Base-by-base conservation (phyloP, 2,329 filamentous ascomycete genomes). In the Lasiodiplodia sp. region DNA sequence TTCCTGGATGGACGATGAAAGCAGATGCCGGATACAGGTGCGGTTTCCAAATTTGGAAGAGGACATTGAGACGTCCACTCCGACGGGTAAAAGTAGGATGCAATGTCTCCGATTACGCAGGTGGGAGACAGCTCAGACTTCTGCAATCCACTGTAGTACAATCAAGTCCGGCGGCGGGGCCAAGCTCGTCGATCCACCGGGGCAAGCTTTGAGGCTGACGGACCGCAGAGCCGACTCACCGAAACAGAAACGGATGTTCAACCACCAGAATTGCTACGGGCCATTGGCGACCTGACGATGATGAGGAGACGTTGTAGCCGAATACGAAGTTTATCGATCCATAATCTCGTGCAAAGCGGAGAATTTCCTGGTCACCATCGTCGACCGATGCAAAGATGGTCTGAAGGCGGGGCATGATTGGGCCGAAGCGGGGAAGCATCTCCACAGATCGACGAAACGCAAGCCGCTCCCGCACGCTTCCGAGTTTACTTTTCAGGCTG, bases 381-480 rank as follows among this genome's bases (percentile, higher is more conserved):
- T 64, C 25, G 40, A 65, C 25, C 12, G 62, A 40, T 53, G 31
- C 62, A 44, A 55, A 6, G 28, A 40, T 53, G 62, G 62, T 28
- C 40, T n/a, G 47, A 64, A 52, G 18, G 44, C 47, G 60, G 60
- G 23, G 60, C 18, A 64, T 64, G 60, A 52, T 64, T 64, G 44
- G 44, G 23, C 60, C 62, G 62, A 65, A 40, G 62, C 62, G 62
- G 62, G 49, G 62, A 65, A 65, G 51, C 44, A 53, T 38, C 62
- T 65, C 62, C 62, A 65, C 62, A 65, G 62, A 65, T 65, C 49
- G 62, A 65, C 62, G 23, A 23, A 40, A 47, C 16, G 16, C 31
- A 65, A 64, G 62, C 47, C 62, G 28, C 62, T 65, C 62, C 34
- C 62, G 62, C 49, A 65, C 62, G 47, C 49, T 55, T 65, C 62